Evolutionary conservation across 2,329 filamentous ascomycete species (phyloP), one percentile per base, ranked within the genome.

Genomic region (Zymoseptoria brevis): DNA sequence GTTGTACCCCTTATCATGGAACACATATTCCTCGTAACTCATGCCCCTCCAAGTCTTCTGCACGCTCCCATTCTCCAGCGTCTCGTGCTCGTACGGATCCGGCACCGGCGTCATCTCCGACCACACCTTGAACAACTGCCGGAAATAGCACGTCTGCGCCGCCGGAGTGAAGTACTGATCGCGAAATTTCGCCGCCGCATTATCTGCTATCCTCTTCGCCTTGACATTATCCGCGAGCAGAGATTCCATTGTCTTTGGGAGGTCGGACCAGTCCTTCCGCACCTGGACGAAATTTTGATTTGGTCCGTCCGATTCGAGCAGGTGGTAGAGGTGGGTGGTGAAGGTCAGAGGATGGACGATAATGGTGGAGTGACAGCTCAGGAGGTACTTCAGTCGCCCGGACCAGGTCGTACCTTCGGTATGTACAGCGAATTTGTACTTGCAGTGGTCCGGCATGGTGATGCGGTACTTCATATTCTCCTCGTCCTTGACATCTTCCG

Each of bases 361-460:
- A 19, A 71, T 63, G 8, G 68, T 66, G 19, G 67, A 70, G 58
- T 70, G 65, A 60, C 72, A 73, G 58, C 68, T 69, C 19, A 71
- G 68, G 19, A 73, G 59, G 55, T 71, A 72, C 54, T 72, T 72
- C 24, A 73, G 63, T 6, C 71, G 66, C 19, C 69, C 71, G 2
- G 70, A 72, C 61, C 71, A 73, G 3, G 69, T 69, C 22, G 70
- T 72, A 3, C 70, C 72, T 58, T 72, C 71, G 2, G 71, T 73
- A 35, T 72, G 68, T 22, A 70, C 69, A 8, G 69, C 64, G 51
- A 69, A 71, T 50, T 66, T 66, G 60, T 71, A 72, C 49, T 63
- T 63, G 61, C 69, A 72, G 58, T 72, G 70, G 29, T 72, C 68
- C 19, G 65, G 64, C 66, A 71, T 69, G n/a, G 58, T 61, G 19